Percentiles rank a stretch among this genome's conserved stretches.
These are phyloP conservation scores for Podospora pseudocomata DNA, from an alignment of 495 filamentous ascomycete genomes.

Conservation along the genomic window DNA sequence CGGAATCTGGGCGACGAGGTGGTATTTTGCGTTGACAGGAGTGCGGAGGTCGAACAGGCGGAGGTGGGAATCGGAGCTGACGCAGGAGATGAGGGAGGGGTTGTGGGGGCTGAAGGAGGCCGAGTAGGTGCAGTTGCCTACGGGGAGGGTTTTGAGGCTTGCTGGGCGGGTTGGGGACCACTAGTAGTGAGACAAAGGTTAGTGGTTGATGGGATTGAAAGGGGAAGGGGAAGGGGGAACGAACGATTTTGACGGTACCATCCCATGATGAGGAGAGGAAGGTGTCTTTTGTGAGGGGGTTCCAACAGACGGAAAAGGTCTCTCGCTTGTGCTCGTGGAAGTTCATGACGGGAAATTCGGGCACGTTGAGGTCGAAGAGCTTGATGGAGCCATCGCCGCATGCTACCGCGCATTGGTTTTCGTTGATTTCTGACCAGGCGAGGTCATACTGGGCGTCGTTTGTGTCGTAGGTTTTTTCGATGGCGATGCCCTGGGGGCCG, in stretches of 20 bases:
- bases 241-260: constrained; percentile 79
- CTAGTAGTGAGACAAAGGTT: constrained; percentile 24
- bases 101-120: constrained; percentile 77
- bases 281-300: constrained; percentile 80
- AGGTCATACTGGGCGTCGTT: constrained; percentile 95
- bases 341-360: constrained; percentile 76
- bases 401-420: constrained; percentile 84
- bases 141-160: constrained; percentile 78
- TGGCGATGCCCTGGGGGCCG: constrained; percentile 75
- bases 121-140: constrained; percentile 87
- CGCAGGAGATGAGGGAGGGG: constrained; percentile 72
- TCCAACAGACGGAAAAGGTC: constrained; percentile 88
- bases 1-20: constrained; percentile 71
- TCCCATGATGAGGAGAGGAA: constrained; percentile 93
- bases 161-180: constrained; percentile 72
- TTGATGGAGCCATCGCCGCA: constrained; percentile 91
- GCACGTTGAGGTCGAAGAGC: constrained; percentile 77
- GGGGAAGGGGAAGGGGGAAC: constrained; percentile 20
- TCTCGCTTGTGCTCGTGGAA: constrained; percentile 93
- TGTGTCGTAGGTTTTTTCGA: constrained; percentile 88
- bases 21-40: constrained; percentile 74
- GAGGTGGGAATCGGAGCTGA: constrained; percentile 78
- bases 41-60: constrained; percentile 87
- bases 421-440: constrained; percentile 89
- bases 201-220: background rate